Evolutionary conservation across 306 rosid genomes (phyloP).

Genomic region (Medicago ruthenica): DNA sequence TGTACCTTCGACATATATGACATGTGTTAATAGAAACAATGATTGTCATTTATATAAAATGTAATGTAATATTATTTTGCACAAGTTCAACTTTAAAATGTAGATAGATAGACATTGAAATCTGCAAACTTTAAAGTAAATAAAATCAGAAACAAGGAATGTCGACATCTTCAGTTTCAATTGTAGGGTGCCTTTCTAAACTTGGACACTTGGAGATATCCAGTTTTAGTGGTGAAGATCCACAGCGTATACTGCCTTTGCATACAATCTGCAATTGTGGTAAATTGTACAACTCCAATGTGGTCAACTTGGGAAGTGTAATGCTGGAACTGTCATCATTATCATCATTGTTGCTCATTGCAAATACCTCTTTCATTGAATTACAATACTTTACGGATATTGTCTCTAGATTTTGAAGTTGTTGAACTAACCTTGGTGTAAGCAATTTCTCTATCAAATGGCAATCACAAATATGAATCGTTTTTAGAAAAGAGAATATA

Average conservation of each 20-base stretch:
- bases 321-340: slow-evolving; percentile 2
- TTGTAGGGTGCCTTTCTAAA: background rate
- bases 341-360: background rate
- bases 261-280: slow-evolving; percentile 18
- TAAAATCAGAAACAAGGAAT: too few relatives aligned
- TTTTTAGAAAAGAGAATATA: slow-evolving; percentile 22
- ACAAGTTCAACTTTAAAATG: background rate
- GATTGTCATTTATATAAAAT: too few relatives aligned
- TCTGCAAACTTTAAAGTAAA: background rate
- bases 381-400: fast-evolving
- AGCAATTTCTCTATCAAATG: slow-evolving; percentile 22
- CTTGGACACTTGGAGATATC: background rate
- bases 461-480: background rate
- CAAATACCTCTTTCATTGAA: slow-evolving; percentile 34
- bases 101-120: too few relatives aligned
- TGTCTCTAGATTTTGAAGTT: slow-evolving; percentile 13
- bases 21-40: too few relatives aligned
- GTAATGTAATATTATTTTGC: too few relatives aligned
- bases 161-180: too few relatives aligned
- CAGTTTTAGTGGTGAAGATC: background rate
- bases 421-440: background rate
- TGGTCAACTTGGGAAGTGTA: background rate
- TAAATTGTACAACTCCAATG: fast-evolving
- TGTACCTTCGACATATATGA: too few relatives aligned
- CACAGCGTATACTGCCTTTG: background rate